Conservation (phyloP, 495 filamentous ascomycete genomes). For the Tuber magnatum region DNA sequence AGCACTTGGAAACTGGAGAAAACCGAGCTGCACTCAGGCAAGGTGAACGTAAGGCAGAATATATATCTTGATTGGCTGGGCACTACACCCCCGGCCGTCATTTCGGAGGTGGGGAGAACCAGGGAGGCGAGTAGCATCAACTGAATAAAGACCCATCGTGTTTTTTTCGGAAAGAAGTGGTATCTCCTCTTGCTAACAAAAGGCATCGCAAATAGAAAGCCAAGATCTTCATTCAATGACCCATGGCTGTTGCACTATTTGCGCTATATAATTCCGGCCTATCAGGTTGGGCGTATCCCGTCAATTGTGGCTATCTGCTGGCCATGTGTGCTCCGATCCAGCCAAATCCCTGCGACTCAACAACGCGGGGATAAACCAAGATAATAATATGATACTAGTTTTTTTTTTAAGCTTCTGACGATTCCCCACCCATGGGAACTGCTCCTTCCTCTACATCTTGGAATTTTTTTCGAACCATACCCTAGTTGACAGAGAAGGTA, state of each 20-base stretch:
- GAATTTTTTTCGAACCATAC: neutral
- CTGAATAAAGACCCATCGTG: neutral
- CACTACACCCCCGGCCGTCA: neutral
- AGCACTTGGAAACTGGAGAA: neutral
- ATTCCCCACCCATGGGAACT: neutral
- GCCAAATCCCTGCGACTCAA: neutral
- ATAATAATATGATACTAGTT: too few relatives aligned
- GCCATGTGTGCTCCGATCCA: neutral
- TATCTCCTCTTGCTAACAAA: neutral
- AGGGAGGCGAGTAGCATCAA: neutral
- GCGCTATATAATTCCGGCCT: neutral
- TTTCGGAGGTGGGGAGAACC: neutral
- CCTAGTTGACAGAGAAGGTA: neutral
- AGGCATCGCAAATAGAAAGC: neutral
- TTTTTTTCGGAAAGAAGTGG: neutral
- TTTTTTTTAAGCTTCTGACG: neutral
- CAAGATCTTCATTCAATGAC: neutral
- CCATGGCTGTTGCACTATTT: neutral
- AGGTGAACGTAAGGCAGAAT: neutral
- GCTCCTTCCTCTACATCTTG: neutral
- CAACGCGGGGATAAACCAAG: neutral
- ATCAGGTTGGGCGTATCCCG: neutral
- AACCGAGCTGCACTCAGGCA: neutral
- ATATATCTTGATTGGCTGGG: neutral
- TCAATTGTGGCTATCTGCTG: neutral